Conservation (phyloP, 1,139 yeast species). For the Scheffersomyces lignicola region DNA sequence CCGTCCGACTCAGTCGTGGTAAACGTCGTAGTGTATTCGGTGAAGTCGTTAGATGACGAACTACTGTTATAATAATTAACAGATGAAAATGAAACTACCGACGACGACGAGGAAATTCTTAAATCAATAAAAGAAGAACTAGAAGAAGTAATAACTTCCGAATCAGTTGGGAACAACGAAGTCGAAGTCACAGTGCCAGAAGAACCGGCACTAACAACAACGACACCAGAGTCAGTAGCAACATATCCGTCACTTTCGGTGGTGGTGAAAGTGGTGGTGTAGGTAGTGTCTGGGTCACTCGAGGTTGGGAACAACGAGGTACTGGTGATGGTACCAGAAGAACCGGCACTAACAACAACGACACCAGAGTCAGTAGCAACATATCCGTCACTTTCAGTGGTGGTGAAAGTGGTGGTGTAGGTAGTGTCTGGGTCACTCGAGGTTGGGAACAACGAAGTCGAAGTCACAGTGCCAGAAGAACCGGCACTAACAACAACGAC, state of each 20-base stretch:
- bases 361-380: constrained; percentile 16
- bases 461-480: neutral
- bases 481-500: constrained; percentile 1
- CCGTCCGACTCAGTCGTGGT: constrained; percentile 15
- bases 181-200: constrained; percentile 9
- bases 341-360: constrained; percentile 7
- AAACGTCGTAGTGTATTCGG: constrained; percentile 18
- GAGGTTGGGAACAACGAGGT: neutral
- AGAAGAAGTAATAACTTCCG: constrained; percentile 1
- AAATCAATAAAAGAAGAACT: constrained; percentile 2
- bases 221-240: constrained; percentile 7
- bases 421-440: constrained; percentile 12
- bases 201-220: constrained; percentile 6
- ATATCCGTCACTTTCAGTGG: constrained; percentile 4
- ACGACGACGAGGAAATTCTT: neutral
- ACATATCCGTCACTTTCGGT: neutral
- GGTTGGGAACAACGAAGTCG: neutral
- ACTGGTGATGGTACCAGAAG: neutral
- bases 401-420: constrained; percentile 18
- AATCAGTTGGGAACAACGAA: constrained; percentile 7
- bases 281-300: neutral
- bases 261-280: neutral
- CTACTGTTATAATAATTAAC: constrained; percentile 6
- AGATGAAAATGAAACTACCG: constrained; percentile 11
- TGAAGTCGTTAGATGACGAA: constrained; percentile 7